Base-by-base conservation (phyloP, 805 yeast species). In the Lachancea nothofagi region DNA sequence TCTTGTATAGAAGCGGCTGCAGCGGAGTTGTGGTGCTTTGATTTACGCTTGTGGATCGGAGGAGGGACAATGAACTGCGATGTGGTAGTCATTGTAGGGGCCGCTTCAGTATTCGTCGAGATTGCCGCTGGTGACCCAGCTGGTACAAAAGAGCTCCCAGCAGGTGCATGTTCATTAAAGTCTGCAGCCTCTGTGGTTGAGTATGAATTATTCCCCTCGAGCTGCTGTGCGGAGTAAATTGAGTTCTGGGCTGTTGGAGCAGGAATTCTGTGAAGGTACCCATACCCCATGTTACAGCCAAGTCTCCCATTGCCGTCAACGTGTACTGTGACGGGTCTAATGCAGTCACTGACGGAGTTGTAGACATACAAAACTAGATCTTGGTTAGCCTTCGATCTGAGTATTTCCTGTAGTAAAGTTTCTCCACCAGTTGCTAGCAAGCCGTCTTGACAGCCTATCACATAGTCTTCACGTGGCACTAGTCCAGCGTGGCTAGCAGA, bases 221-320 rank as follows among this genome's bases (percentile, higher is more conserved):
- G 28, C 18, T 29, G 18, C 5, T 29, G 33, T 12, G 20, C 9
- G 17, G 24, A 13, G 14, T 14, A 35, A 20, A 9, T 27, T 4
- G 13, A 9, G 13, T 12, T n/a, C 13, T 35, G 38, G 14, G 14
- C 31, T n/a, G 10, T 12, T 5, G 56, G 58, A 1, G 78, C 76
- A 1, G 97, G 96, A n/a, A 85, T 63, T 44, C 93, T 67, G 57
- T 90, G 97, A 36, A 90, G 66, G 37, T 83, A 70, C 0, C 98
- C 98, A 53, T 88, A 89, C 0, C 97, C 97, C 14, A 90, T 94
- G 48, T 89, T 95, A 64, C 96, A 88, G 2, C 98, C 98, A 26
- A 90, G 64, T 26, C 87, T 67, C 1, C 96, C 95, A 47, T 68
- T 73, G 12, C 89, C 87, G n/a, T 88, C 86, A 2, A 86, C 83